These are phyloP conservation scores for Neofusicoccum laricinum DNA, from an alignment of 2,329 filamentous ascomycete species.

Conservation along the genomic window DNA sequence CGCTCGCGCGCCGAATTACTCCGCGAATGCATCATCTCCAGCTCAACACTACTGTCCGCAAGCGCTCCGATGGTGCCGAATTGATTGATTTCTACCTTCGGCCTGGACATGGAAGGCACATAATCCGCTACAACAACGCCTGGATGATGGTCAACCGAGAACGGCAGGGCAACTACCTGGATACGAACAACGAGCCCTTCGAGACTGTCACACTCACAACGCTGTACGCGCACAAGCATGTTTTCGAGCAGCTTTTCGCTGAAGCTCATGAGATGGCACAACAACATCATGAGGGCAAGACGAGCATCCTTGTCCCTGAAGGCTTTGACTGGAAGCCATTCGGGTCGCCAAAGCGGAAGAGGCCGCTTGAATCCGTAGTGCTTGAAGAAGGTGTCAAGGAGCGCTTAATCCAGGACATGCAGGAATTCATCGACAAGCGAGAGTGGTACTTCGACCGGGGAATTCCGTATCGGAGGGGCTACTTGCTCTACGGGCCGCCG, in stretches of 20 bases:
- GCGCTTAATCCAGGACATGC: slow-evolving; percentile 73
- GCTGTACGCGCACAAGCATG: slow-evolving; percentile 80
- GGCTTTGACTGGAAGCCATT: slow-evolving; percentile 83
- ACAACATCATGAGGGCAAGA: slow-evolving; percentile 85
- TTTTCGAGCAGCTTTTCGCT: slow-evolving; percentile 86
- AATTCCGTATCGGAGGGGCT: slow-evolving; percentile 87
- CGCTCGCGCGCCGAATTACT: slow-evolving; percentile 56
- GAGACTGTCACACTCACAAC: slow-evolving; percentile 92
- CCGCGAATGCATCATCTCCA: slow-evolving; percentile 62
- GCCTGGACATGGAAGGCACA: slow-evolving; percentile 84
- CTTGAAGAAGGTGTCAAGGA: slow-evolving; percentile 82
- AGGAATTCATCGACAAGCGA: slow-evolving; percentile 74
- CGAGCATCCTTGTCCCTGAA: slow-evolving; percentile 76
- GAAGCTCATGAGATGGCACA: slow-evolving; percentile 81
- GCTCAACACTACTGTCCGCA: slow-evolving; percentile 62
- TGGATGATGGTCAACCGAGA: slow-evolving; percentile 86
- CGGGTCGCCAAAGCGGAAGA: slow-evolving; percentile 79
- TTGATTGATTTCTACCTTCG: slow-evolving; percentile 83
- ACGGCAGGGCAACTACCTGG: slow-evolving; percentile 71
- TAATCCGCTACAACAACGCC: slow-evolving; percentile 80
- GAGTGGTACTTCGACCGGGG: slow-evolving; percentile 94
- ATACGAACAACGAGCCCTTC: slow-evolving; percentile 82
- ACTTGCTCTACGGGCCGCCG: slow-evolving; percentile 83
- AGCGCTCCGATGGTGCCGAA: slow-evolving; percentile 63
- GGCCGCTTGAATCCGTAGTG: slow-evolving; percentile 84